Base-by-base conservation (phyloP, 2,329 filamentous ascomycete species). In the Bipolaris cookei region DNA sequence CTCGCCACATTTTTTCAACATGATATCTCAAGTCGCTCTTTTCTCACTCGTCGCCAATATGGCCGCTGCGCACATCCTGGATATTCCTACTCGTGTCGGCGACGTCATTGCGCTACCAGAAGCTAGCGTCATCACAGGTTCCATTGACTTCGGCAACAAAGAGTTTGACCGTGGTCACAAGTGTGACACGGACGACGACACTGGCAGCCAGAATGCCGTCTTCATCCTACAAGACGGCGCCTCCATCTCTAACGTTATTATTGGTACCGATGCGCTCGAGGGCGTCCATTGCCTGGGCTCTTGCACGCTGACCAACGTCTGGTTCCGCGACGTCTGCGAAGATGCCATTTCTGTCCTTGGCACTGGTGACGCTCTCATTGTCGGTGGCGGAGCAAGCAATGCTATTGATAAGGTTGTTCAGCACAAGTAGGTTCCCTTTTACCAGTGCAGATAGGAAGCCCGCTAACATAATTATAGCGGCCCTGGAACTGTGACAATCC, bases 201-300 rank as follows among this genome's bases (percentile, higher is more conserved):
- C 65, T 44, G 65, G 65, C 18, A 66, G 64, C 32, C 43, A 52
- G 28, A 68, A 80, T 41, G 80, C 82, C 39, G 81, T 84, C 61
- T 84, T 84, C 75, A 74, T 83, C 55, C 77, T 84, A 32, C 71
- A 80, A 61, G 69, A 78, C 30, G 82, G 82, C 14, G 82, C 80
- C 7, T 79, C 77, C 23, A 72, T 84, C 25, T 79, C 77, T 61
- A 84, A 84, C 64, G 82, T 81, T 67, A 83, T 84, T 66, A 84
- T 84, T 50, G 82, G 82, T 4, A 72, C 76, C n/a, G 78, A 80
- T 56, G 76, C 83, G 59, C 76, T 79, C 34, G 82, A 74, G 75
- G 81, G 81, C 49, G 78, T 83, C 34, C 81, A 83, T 72, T 83
- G 82, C 72, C 63, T 76, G 57, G 81, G 79, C 32, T 73, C 77